Evolutionary conservation across 2,329 filamentous ascomycete species (phyloP).

Genomic region (Colletotrichum costaricense): DNA sequence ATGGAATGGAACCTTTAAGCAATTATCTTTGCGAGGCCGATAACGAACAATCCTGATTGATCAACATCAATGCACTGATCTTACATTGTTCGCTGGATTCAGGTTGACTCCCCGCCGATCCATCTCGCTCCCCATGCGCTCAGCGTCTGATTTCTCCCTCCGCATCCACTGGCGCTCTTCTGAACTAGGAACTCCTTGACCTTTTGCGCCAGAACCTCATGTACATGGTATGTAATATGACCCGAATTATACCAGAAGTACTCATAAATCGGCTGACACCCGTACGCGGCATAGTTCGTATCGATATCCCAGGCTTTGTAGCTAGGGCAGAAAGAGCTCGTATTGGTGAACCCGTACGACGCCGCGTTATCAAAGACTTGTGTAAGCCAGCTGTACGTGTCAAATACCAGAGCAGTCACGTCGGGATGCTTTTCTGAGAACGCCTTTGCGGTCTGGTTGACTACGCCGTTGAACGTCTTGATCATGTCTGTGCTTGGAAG

Average conservation of each 20-base stretch:
- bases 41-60: neutral
- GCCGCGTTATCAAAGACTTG: constrained; percentile 42
- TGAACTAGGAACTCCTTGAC: constrained; percentile 12
- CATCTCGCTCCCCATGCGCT: neutral
- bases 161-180: neutral
- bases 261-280: constrained; percentile 42
- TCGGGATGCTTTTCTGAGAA: constrained; percentile 44
- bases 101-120: neutral
- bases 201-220: neutral
- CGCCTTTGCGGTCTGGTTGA: constrained; percentile 36
- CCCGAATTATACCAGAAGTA: constrained; percentile 48
- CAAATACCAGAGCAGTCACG: constrained; percentile 42
- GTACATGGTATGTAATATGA: constrained; percentile 35
- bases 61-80: neutral
- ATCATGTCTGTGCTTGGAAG: constrained; percentile 21
- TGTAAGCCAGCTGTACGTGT: constrained; percentile 46
- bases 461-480: constrained; percentile 10
- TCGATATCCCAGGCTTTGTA: constrained; percentile 41
- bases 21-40: neutral
- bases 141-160: neutral
- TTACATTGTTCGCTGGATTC: neutral
- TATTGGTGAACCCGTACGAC: constrained; percentile 43
- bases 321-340: constrained; percentile 41
- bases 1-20: neutral
- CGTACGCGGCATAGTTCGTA: constrained; percentile 39